Percentiles rank a stretch among this genome's conserved stretches.
phyloP scores from a whole-genome alignment of 148 eudicot species.

The Cornus suecica region DNA sequence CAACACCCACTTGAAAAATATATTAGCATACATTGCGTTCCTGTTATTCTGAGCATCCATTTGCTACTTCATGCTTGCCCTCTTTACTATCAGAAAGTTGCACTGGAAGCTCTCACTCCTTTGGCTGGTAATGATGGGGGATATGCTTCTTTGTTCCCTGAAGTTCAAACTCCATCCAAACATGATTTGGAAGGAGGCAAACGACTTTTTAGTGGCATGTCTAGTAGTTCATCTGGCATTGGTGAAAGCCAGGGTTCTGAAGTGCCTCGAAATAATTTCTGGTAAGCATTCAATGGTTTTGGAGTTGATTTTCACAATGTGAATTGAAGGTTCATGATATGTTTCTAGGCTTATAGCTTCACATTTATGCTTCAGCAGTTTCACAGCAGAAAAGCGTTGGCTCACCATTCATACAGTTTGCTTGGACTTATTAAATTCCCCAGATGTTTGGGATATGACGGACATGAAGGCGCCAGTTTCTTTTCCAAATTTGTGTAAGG shows the following conservation, averaged over 20 bases:
- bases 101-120: slow-evolving; percentile 14
- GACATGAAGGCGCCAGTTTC: slow-evolving; percentile 19
- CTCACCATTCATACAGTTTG: slow-evolving; percentile 54
- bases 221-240: slow-evolving; percentile 26
- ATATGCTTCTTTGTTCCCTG: slow-evolving; percentile 7
- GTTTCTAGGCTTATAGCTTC: neutral
- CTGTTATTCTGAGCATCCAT: neutral
- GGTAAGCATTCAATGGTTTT: slow-evolving; percentile 24
- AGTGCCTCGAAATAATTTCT: slow-evolving; percentile 16
- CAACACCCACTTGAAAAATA: neutral
- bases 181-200: slow-evolving; percentile 13
- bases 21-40: neutral
- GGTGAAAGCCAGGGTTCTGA: slow-evolving; percentile 26
- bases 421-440: slow-evolving; percentile 42
- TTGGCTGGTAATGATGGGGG: slow-evolving; percentile 7
- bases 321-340: neutral
- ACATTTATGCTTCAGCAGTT: slow-evolving; percentile 30
- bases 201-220: slow-evolving; percentile 13
- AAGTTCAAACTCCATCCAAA: slow-evolving; percentile 27
- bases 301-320: neutral
- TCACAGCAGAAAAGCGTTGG: slow-evolving; percentile 45
- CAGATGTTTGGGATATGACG: slow-evolving; percentile 30
- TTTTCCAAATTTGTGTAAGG: slow-evolving; percentile 22
- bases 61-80: neutral
- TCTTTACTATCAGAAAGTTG: slow-evolving; percentile 18